Base-by-base conservation (phyloP, 2,329 filamentous ascomycete species). In the Aaosphaeria pasadenensis region DNA sequence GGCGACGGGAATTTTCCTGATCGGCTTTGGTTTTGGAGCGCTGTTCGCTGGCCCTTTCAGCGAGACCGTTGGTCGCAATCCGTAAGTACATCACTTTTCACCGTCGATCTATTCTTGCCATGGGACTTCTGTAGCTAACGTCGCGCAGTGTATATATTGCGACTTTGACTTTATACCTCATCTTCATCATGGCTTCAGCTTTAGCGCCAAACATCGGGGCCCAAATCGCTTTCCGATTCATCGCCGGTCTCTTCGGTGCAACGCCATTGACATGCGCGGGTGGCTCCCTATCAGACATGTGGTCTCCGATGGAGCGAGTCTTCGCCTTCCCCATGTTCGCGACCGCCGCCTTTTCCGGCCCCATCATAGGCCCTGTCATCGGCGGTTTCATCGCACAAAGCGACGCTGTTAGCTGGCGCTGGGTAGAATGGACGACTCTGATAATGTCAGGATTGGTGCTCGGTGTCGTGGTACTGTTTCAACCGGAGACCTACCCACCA, bases 401-500 rank as follows among this genome's bases (percentile, higher is more conserved):
- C 6, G 53, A 7, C 59, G 54, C 74, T 52, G 72, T 82, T 1
- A 77, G 78, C 11, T 83, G 80, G 80, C 70, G 79, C 13, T 83
- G 80, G 79, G 82, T 77, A 0, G 74, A 73, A 6, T 83, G 76
- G 70, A 71, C 82, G 24, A 81, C 77, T 0, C 17, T 40, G 41
- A 81, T 83, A 43, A 71, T 78, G 56, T 47, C 42, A 5, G 50
- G 53, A 5, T 29, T 67, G 5, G 52, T 62, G 1, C 44, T 56
- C 13, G 38, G 30, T 2, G 32, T 50, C 1, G 50, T 55, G 0
- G 46, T 61, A 17, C 33, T 62, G 6, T 54, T 60, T 36, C 52
- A 59, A 42, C 54, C 51, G 4, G 60, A 64, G 39, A 59, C 60
- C 4, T 62, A 57, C 30, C 50, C 52, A 5, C 58, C 59, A 1